These are phyloP conservation scores for Dryas alaskensis DNA, from an alignment of 306 rosid species.

Conservation along the genomic window DNA sequence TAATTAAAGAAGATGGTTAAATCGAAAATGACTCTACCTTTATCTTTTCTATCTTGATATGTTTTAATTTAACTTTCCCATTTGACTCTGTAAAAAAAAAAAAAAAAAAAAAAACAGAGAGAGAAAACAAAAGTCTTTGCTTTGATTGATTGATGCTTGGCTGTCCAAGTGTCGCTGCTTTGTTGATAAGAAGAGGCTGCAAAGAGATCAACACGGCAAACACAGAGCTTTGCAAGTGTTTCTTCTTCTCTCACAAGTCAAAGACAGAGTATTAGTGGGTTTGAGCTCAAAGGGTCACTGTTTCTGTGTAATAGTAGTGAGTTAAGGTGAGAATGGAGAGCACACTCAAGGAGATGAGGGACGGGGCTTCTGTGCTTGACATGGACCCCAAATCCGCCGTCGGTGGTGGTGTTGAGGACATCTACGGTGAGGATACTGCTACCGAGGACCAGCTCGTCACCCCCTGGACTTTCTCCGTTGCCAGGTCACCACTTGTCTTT, in stretches of 20 bases:
- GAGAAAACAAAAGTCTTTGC: not conserved
- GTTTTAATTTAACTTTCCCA: not conserved
- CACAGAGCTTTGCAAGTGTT: not conserved
- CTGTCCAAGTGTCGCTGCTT: not conserved
- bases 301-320: not conserved
- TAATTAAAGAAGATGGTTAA: not conserved
- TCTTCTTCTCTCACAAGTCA: not conserved
- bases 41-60: too few species aligned
- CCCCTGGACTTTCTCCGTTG: constrained; percentile 91
- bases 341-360: constrained; percentile 50
- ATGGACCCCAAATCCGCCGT: constrained; percentile 67
- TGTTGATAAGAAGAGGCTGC: too few species aligned
- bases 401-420: constrained; percentile 78
- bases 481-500: constrained; percentile 51
- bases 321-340: constrained; percentile 53
- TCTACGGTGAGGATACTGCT: constrained; percentile 89
- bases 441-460: constrained; percentile 84
- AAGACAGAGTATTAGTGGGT: not conserved
- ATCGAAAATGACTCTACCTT: constrained; percentile 18
- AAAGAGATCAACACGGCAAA: not conserved
- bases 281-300: not conserved
- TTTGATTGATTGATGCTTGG: not conserved
- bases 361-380: constrained; percentile 66
- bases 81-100: constrained; percentile 13
- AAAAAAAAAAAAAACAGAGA: not conserved